These are phyloP conservation scores for Metschnikowia dekortorum DNA, from an alignment of 805 yeast species.

Conservation along the genomic window DNA sequence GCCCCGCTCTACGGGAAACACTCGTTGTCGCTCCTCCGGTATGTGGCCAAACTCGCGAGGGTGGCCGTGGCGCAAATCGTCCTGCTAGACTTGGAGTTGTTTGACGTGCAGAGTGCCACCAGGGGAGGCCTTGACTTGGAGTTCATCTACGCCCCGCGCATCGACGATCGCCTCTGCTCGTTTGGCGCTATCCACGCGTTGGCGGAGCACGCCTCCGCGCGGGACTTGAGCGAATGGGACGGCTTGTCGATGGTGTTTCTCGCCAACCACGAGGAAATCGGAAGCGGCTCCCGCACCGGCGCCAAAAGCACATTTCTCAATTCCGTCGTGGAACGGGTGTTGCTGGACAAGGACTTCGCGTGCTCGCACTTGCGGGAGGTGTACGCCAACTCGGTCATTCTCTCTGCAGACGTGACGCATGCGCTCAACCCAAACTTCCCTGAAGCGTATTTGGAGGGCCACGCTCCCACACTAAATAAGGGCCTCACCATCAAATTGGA, in stretches of 20 bases:
- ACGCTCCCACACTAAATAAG: slow-evolving; percentile 35
- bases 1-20: slow-evolving; percentile 29
- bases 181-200: slow-evolving; percentile 34
- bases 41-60: slow-evolving; percentile 23
- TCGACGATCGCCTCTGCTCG: slow-evolving; percentile 41
- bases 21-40: slow-evolving; percentile 29
- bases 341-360: slow-evolving; percentile 3
- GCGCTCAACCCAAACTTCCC: slow-evolving; percentile 39
- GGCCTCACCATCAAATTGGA: slow-evolving; percentile 38
- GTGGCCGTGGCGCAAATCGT: slow-evolving; percentile 22
- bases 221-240: slow-evolving; percentile 18
- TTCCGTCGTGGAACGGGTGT: slow-evolving; percentile 17
- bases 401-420: slow-evolving; percentile 44
- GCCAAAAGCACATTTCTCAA: slow-evolving; percentile 33
- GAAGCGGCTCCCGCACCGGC: slow-evolving; percentile 37
- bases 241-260: slow-evolving; percentile 31
- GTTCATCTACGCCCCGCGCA: slow-evolving; percentile 36
- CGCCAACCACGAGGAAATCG: slow-evolving; percentile 41
- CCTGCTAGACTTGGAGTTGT: slow-evolving; percentile 34
- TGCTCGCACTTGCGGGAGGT: slow-evolving; percentile 10
- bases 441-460: slow-evolving; percentile 26
- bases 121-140: slow-evolving; percentile 36
- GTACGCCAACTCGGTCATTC: slow-evolving; percentile 30
- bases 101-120: slow-evolving; percentile 31
- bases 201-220: slow-evolving; percentile 12